Evolutionary conservation across 768 basidiomycete genomes (phyloP).

Genomic region (Pleurotus giganteus): DNA sequence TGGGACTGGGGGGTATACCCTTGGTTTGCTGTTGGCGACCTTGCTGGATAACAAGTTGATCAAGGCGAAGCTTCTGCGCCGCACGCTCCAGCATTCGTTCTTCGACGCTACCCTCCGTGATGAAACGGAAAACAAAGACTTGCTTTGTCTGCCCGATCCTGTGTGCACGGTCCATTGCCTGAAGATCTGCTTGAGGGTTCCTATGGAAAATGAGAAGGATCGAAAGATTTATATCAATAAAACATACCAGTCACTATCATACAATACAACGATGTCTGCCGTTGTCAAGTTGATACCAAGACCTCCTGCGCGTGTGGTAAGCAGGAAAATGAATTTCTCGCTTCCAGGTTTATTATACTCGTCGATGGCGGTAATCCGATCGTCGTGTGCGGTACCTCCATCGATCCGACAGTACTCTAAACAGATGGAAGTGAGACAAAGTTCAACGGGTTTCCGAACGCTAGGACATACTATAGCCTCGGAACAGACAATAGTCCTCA

Average conservation of each 20-base stretch:
- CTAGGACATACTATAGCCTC: slow-evolving; percentile 71
- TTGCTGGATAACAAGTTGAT: slow-evolving; percentile 97
- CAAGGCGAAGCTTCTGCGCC: slow-evolving; percentile 91
- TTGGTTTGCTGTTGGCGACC: slow-evolving; percentile 83
- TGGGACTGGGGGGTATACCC: slow-evolving; percentile 34
- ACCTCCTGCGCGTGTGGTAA: slow-evolving; percentile 96
- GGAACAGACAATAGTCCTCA: slow-evolving; percentile 95
- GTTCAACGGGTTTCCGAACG: not conserved
- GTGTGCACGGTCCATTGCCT: slow-evolving; percentile 98
- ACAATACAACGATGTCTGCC: slow-evolving; percentile 93
- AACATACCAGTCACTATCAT: slow-evolving; percentile 91
- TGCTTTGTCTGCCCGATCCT: slow-evolving; percentile 97
- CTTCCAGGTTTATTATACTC: slow-evolving; percentile 94
- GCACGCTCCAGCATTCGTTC: slow-evolving; percentile 94
- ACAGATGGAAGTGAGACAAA: slow-evolving; percentile 8
- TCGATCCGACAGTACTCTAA: slow-evolving; percentile 96
- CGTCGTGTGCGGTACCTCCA: slow-evolving; percentile 93
- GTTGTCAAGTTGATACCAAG: slow-evolving; percentile 95
- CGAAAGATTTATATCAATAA: not conserved
- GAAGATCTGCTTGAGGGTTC: slow-evolving; percentile 98
- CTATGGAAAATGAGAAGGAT: slow-evolving; percentile 33
- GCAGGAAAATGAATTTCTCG: slow-evolving; percentile 94
- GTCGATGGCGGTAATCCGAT: slow-evolving; percentile 93
- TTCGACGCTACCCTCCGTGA: slow-evolving; percentile 94
- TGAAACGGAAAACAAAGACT: slow-evolving; percentile 96